Percentiles rank a stretch among this genome's conserved stretches.
Evolutionary conservation across 495 filamentous ascomycete species (phyloP).

Genomic region (Penicillium atrosanguineum): DNA sequence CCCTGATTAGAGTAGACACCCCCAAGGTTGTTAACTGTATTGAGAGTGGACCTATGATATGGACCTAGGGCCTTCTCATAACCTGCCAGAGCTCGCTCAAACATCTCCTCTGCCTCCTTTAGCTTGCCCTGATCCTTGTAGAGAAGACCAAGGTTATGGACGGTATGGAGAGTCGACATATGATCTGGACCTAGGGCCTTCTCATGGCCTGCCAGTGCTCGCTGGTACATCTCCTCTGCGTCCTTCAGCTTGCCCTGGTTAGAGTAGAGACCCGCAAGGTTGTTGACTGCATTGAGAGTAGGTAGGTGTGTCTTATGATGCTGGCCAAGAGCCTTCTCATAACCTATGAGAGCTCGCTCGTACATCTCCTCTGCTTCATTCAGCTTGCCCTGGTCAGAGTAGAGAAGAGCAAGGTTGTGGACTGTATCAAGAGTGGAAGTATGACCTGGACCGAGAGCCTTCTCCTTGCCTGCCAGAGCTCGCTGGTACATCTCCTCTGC

Average conservation of each 20-base stretch:
- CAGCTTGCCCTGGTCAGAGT: too few relatives aligned
- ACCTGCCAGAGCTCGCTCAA: constrained; percentile 24
- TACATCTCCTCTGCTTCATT: too few relatives aligned
- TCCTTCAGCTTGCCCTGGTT: too few relatives aligned
- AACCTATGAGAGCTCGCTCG: too few relatives aligned
- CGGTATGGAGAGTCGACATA: constrained; percentile 25
- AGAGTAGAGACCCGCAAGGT: too few relatives aligned
- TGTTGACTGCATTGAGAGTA: too few relatives aligned
- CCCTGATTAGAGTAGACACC: constrained; percentile 31
- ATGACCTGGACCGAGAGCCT: constrained; percentile 22
- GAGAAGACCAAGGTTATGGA: constrained; percentile 37
- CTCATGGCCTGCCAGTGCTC: too few relatives aligned
- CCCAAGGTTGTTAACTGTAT: constrained; percentile 36
- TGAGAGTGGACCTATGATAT: constrained; percentile 35
- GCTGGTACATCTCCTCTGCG: too few relatives aligned
- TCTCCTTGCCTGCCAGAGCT: too few relatives aligned
- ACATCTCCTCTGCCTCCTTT: constrained; percentile 37
- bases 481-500: too few relatives aligned
- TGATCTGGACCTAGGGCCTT: constrained; percentile 22
- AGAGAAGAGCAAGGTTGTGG: constrained; percentile 31
- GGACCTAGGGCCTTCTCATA: constrained; percentile 35
- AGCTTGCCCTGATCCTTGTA: constrained; percentile 35
- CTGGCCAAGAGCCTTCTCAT: too few relatives aligned
- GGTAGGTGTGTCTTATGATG: too few relatives aligned
- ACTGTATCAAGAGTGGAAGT: constrained; percentile 28